Evolutionary conservation across 176 grass and related monocot species (phyloP).

Genomic region (Canna indica): DNA sequence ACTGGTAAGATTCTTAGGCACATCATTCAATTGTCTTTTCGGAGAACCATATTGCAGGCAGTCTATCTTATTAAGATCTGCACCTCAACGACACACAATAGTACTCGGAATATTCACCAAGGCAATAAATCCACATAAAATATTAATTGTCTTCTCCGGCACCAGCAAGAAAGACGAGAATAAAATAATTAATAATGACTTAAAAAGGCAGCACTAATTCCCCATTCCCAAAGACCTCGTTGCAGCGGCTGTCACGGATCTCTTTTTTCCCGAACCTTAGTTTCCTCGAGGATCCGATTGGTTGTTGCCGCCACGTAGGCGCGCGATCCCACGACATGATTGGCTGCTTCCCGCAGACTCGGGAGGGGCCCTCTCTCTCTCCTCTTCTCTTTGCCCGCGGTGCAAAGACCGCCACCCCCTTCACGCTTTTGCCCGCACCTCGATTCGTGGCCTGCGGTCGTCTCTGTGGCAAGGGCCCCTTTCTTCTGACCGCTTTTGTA

Average conservation of each 20-base stretch:
- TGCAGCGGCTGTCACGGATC: background rate
- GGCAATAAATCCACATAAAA: too few relatives aligned
- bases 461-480: background rate
- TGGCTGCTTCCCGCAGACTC: conserved; percentile 2
- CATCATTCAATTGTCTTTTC: conserved; percentile 1
- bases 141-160: too few relatives aligned
- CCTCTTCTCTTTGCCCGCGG: background rate
- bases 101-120: too few relatives aligned
- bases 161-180: too few relatives aligned
- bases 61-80: background rate
- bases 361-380: background rate
- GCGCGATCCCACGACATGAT: conserved; percentile 44
- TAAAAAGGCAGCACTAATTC: background rate
- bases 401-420: background rate
- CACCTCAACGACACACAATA: background rate
- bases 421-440: background rate
- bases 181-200: too few relatives aligned
- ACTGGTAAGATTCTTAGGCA: background rate
- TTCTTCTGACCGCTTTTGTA: background rate
- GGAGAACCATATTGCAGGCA: background rate
- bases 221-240: background rate
- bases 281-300: conserved; percentile 31
- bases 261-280: conserved; percentile 40
- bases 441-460: background rate
- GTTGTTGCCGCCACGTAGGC: conserved; percentile 14